Evolutionary conservation across 2,329 filamentous ascomycete genomes (phyloP).

Genomic region (Exophiala xenobiotica): DNA sequence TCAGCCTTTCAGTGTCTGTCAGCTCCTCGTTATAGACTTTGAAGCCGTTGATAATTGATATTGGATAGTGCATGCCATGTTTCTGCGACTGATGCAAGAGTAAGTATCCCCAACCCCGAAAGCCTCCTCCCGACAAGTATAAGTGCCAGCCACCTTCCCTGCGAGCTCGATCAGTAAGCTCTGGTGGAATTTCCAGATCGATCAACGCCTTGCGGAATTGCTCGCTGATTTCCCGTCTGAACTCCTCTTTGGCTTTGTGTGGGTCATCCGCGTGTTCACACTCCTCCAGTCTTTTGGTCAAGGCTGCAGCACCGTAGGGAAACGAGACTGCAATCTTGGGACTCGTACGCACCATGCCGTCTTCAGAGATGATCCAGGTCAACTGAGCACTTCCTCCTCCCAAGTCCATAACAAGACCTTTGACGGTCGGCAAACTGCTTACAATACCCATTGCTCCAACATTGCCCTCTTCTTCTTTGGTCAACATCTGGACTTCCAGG

Average conservation of each 20-base stretch:
- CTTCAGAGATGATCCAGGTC: slow-evolving; percentile 60
- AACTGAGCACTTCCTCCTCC: slow-evolving; percentile 61
- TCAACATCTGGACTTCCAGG: slow-evolving; percentile 68
- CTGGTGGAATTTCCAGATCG: slow-evolving; percentile 54
- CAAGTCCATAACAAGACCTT: slow-evolving; percentile 80
- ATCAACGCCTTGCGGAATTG: slow-evolving; percentile 62
- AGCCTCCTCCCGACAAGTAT: slow-evolving; percentile 66
- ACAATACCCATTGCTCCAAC: slow-evolving; percentile 81
- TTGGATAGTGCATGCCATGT: slow-evolving; percentile 73
- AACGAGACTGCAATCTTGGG: slow-evolving; percentile 61
- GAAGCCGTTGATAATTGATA: slow-evolving; percentile 81
- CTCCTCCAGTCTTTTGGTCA: slow-evolving; percentile 55
- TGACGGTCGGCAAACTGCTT: slow-evolving; percentile 66
- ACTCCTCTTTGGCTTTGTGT: slow-evolving; percentile 43
- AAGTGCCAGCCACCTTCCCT: slow-evolving; percentile 60
- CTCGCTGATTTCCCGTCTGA: slow-evolving; percentile 46
- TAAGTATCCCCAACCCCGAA: slow-evolving; percentile 75
- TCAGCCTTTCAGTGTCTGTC: slow-evolving; percentile 71
- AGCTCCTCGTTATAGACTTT: slow-evolving; percentile 70
- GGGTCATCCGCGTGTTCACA: slow-evolving; percentile 41
- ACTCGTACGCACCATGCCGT: slow-evolving; percentile 53
- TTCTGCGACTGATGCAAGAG: slow-evolving; percentile 74
- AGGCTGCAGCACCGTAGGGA: slow-evolving; percentile 67
- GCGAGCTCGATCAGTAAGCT: slow-evolving; percentile 48
- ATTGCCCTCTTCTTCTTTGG: slow-evolving; percentile 76